Evolutionary conservation across 2,329 filamentous ascomycete genomes (phyloP), one percentile per base, ranked within the genome.

Genomic region (Blastomyces emzantsi): DNA sequence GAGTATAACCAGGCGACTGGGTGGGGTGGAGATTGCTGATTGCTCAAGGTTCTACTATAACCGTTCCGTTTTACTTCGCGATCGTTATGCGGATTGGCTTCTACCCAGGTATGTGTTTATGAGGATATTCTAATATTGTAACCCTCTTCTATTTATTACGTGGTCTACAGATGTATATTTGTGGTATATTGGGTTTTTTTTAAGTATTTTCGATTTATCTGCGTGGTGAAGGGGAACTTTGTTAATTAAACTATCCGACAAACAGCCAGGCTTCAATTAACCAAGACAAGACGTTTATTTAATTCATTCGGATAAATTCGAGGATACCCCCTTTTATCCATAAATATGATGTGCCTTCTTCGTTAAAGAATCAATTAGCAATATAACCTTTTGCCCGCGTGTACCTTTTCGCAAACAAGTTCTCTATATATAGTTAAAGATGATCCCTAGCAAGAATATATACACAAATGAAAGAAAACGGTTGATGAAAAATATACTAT

Each of bases 1-100:
- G 75, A 73, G 63, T 76, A 75, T 66, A 67, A 70, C 30, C 69
- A 68, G 19, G 69, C 60, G 67, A 64, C 49, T 66, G 68, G 63
- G 60, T 67, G 54, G 70, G 65, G 66, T 64, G 67, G 57, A 66
- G 67, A 65, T 71, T 56, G 33, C 69, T 63, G 47, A 54, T 39
- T n/a, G 43, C 22, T 15, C 33, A 33, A 39, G 30, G 25, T 49
- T 39, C 43, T 25, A n/a, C 19, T 47, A n/a, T 47, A 7, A 47
- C 49, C 2, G 60, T 30, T 25, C n/a, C 22, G 17, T 5, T 51
- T 51, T 51, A 2, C 19, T n/a, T 51, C 7, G 33, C 7, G 33
- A 33, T 30, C 25, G 25, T 54, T 28, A 8, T 28, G 22, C 6
- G 11, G 11, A 28, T 30, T 54, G 25, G 25, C 49, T 8, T 3